Evolutionary conservation across 495 filamentous ascomycete genomes (phyloP), one percentile per base, ranked within the genome.

Genomic region (Chaetomium fimeti): DNA sequence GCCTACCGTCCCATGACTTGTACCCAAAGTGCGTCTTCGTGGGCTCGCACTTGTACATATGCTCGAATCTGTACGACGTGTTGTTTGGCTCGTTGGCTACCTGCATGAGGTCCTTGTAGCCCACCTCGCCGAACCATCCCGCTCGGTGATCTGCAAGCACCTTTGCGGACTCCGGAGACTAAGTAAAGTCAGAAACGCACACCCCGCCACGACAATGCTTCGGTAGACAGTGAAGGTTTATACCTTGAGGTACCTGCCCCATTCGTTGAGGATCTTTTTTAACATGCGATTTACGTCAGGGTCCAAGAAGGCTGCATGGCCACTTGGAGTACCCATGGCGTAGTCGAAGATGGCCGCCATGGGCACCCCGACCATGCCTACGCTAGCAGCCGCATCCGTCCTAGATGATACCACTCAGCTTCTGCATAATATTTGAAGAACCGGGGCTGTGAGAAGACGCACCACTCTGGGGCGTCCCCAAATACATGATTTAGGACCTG

Each of bases 331-430:
- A 13, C 84, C 86, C 86, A 90, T 90, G 5, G 86, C 86, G 78
- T 88, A 91, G 69, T 90, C 87, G 16, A 91, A 82, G 25, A 91
- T 79, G 5, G 87, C 87, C 55, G 82, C 83, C 72, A 91, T 84
- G 3, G 89, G 89, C 1, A 89, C 76, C 0, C 89, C 88, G 27
- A 90, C 85, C 68, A 90, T 79, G 8, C 85, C 86, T 0, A 85
- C 82, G 0, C 82, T 76, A 36, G 73, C 78, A 0, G 75, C 79
- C 12, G 77, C 73, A 43, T 80, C 82, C 27, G 76, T 85, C 85
- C 62, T 64, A 13, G n/a, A 15, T 15, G 5, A 56, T 1, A 48
- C 24, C 42, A 0, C 12, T 43, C 62, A 58, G 45, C 29, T 1
- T 24, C 27, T 1, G 16, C 11, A 2, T 28, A n/a, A 32, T 3